Evolutionary conservation across 2,329 filamentous ascomycete species (phyloP), one percentile per base, ranked within the genome.

Genomic region (Sordariomycetes sp.): DNA sequence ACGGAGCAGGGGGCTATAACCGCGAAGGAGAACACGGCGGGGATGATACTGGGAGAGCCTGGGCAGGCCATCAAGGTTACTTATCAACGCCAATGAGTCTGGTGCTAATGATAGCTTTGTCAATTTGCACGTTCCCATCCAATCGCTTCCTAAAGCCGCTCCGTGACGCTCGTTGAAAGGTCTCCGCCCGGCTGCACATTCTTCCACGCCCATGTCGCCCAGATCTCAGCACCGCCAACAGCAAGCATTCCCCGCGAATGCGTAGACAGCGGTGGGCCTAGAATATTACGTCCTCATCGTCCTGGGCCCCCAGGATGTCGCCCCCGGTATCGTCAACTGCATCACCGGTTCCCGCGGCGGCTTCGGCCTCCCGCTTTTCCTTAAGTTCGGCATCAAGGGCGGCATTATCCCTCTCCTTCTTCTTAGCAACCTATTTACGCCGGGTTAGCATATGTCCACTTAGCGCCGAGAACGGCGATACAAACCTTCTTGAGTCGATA

Each of bases 11-110:
- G 90, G 50, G 92, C 94, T 32, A 96, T 96, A 66, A 87, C 85
- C 58, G 94, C 94, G 20, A 97, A 96, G 79, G 93, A 97, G 78
- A 90, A 87, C 62, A 96, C 90, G 35, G 87, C 89, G 14, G 90
- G 90, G 24, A 92, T 94, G 83, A 78, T 83, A 25, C 76, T 99
- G 64, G 84, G 85, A 53, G 81, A 82, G 64, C 59, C 62, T 16
- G 52, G 53, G 12, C 89, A 90, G 74, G 78, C 84, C 8, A 90
- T 99, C 71, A 95, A 94, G 76, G 92, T 99, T 63, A 97, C 94
- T 16, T 99, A 96, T 79, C 94, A 97, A 76, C 82, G 92, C 68
- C 89, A 96, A 76, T 96, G 79, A 57, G 52, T 43, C n/a, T n/a
- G 40, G 22, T 22, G 22, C 46, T 24, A 14, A 24, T 32, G 8